Base-by-base conservation (phyloP, 345 rosid species). In the Pelargonium nanum region DNA sequence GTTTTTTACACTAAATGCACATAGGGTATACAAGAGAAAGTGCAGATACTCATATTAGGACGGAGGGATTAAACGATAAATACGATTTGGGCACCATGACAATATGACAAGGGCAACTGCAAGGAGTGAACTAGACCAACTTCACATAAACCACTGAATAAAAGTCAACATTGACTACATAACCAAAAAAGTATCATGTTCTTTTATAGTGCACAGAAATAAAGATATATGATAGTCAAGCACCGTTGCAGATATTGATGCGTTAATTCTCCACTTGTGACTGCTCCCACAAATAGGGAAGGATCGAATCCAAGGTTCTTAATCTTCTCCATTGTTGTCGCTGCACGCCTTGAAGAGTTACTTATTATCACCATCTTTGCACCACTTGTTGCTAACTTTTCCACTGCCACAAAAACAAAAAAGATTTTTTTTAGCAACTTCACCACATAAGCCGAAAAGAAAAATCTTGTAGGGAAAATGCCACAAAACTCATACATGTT, bases 331-430 rank as follows among this genome's bases (percentile, higher is more conserved):
- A 89, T 73, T 19, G 98, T 92, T 1, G 78, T 75, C 15, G 89
- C 85, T 56, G 97, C 93, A 58, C 97, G 91, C 51, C 98, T 80
- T 19, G 98, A 92, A 19, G 98, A 92, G 70, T 89, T 92, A 72
- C 96, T 92, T 54, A 89, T 82, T 26, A 92, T 65, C 62, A 92
- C 96, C 77, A 89, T 89, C 72, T 76, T 87, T 53, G 91, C 93
- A 70, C 95, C 97, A 19, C 60, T 73, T 1, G 62, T 75, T 22
- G 93, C 89, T 32, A 92, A 78, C 72, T 81, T 87, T 74, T 82
- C 76, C 58, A 89, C 98, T 89, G 85, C 21, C 74, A 70, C 6
- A 56, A 68, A 79, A 26, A 64, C 24, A 62, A 15, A 64, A 68
- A 59, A 22, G 26, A 62, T 52, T 25, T 55, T 24, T 65, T 58